A percentile compares a stretch with the other conserved stretches of the same genome.
Conservation (phyloP, 2,329 filamentous ascomycete species). For the Harringtonia aguacate region DNA sequence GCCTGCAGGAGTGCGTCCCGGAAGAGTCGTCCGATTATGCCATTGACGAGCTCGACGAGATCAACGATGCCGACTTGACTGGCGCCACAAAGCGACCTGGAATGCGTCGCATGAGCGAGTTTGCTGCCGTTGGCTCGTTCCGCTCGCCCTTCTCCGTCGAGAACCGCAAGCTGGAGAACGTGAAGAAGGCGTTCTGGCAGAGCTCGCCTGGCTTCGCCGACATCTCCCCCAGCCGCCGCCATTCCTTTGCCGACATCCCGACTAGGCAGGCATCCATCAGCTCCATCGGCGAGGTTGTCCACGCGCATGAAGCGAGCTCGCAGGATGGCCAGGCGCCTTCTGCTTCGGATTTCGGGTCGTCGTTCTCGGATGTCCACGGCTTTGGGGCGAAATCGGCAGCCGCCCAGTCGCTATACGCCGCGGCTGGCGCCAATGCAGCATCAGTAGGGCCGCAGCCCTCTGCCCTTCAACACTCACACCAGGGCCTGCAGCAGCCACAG, state of each 20-base stretch:
- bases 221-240: constrained; percentile 62
- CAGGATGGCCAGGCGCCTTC: constrained; percentile 28
- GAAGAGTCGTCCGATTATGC: constrained; percentile 61
- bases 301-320: constrained; percentile 33
- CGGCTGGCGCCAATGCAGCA: constrained; percentile 12
- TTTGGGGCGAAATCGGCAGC: constrained; percentile 20
- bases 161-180: constrained; percentile 51
- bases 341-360: constrained; percentile 29
- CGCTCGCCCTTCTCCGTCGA: constrained; percentile 42
- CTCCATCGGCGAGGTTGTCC: constrained; percentile 42
- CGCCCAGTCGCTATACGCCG: constrained; percentile 6
- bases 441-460: constrained; percentile 24
- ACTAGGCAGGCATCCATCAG: constrained; percentile 54
- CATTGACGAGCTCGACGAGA: constrained; percentile 61
- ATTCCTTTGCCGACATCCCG: constrained; percentile 64
- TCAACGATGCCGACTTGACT: constrained; percentile 39
- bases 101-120: constrained; percentile 48
- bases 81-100: constrained; percentile 31
- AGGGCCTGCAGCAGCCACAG: constrained; percentile 2
- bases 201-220: constrained; percentile 60
- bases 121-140: constrained; percentile 25
- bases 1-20: constrained; percentile 47
- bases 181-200: constrained; percentile 62
- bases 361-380: constrained; percentile 26
- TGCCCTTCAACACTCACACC: constrained; percentile 4